Percentiles rank a stretch among this genome's conserved stretches.
Conservation (phyloP, 257 asterid species). For the Striga asiatica region DNA sequence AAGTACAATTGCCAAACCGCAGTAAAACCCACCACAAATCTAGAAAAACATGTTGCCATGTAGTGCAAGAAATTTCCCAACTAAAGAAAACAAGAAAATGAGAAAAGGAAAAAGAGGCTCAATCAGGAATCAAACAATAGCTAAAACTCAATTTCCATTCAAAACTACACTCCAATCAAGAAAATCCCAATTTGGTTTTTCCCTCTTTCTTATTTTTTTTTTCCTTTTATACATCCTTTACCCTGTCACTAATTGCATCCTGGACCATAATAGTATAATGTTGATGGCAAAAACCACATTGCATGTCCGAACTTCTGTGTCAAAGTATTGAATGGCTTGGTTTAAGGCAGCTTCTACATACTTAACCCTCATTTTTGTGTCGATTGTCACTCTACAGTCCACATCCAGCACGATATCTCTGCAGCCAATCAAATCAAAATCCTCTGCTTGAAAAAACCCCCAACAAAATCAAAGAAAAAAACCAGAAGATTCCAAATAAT, state of each 20-base stretch:
- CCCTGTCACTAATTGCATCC: constrained; percentile 96
- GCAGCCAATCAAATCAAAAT: constrained; percentile 14
- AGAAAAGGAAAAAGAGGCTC: not conserved
- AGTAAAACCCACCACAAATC: constrained; percentile 81
- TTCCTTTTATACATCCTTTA: too few species aligned
- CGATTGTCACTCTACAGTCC: constrained; percentile 89
- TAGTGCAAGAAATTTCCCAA: constrained; percentile 92
- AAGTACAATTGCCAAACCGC: constrained; percentile 93
- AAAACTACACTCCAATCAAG: too few species aligned
- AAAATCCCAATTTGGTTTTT: too few species aligned
- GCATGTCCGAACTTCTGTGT: constrained; percentile 72
- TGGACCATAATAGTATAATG: constrained; percentile 73
- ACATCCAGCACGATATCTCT: constrained; percentile 97
- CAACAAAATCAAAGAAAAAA: too few species aligned
- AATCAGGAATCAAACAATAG: not conserved
- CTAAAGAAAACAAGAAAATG: constrained; percentile 13
- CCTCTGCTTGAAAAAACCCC: too few species aligned
- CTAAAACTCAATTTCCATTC: too few species aligned
- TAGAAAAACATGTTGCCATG: constrained; percentile 85
- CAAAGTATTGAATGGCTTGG: constrained; percentile 78
- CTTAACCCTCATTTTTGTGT: constrained; percentile 74
- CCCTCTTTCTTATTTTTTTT: not conserved
- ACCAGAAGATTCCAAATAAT: too few species aligned
- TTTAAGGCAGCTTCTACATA: constrained; percentile 69
- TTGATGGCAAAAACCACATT: constrained; percentile 88